Base-by-base conservation (phyloP, 768 basidiomycete species). In the Hydnomerulius pinastri region DNA sequence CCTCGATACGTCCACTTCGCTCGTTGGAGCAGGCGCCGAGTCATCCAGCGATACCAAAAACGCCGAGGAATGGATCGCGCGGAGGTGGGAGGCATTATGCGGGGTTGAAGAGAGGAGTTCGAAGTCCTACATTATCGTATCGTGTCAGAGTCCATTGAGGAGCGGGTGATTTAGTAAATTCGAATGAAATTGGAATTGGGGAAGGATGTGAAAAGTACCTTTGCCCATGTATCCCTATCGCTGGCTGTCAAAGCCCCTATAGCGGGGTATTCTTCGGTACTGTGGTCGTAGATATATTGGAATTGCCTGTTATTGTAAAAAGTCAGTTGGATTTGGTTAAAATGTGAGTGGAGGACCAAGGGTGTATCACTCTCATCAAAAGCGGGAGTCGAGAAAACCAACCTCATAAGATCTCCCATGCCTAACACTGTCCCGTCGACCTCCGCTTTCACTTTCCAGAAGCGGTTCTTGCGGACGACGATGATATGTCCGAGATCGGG, bases 191-290 rank as follows among this genome's bases (percentile, higher is more conserved):
- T 6, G 18, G 28, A 21, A 46, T 18, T 27, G 33, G 41, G 18
- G 43, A 21, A 15, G 7, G 23, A 47, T 18, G 21, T 21, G 17
- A 20, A 21, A 54, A 67, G 27, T 42, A 90, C 91, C 77, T 90
- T 87, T 5, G 92, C 87, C 95, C 95, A 98, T 24, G 82, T 63
- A 72, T 96, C 92, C 47, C 95, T 81, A 62, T 92, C 85, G 23
- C 86, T 83, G 4, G 87, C 81, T 2, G 88, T 82, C 60, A 98
- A 71, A 10, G 86, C 79, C 20, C 94, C 93, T 24, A 93, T 79
- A 15, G 82, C 84, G 15, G 90, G 84, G 53, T 86, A 86, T 55
- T 80, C 79, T 20, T 78, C 65, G 0, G 65, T 70, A 10, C 87
- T 83, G 59, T 83, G 76, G 40, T 85, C 79, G 51, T 87, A 84